These are phyloP conservation scores for Leavenworthia alabamica DNA, from an alignment of 345 rosid species.

Conservation along the genomic window DNA sequence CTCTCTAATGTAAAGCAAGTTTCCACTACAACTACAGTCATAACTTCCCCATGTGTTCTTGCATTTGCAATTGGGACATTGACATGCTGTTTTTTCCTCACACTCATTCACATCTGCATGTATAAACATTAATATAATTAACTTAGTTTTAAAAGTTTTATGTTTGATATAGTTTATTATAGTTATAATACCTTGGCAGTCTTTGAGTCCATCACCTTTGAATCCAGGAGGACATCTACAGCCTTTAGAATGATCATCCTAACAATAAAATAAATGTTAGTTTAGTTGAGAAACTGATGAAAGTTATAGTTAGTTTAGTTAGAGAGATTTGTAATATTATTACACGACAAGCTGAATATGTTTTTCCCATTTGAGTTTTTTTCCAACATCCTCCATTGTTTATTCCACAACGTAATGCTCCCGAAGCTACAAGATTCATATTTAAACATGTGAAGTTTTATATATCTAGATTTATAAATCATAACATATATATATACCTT, in stretches of 20 bases:
- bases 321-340: conserved; percentile 21
- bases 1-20: conserved; percentile 68
- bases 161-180: neutral
- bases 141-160: neutral
- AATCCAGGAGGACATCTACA: conserved; percentile 92
- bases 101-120: conserved; percentile 55
- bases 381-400: conserved; percentile 95
- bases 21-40: conserved; percentile 75
- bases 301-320: neutral
- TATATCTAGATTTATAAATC: neutral
- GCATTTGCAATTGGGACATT: conserved; percentile 44
- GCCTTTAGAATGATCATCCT: conserved; percentile 59
- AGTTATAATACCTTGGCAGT: conserved; percentile 56
- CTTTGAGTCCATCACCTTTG: conserved; percentile 68
- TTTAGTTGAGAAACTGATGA: neutral
- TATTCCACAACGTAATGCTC: conserved; percentile 61
- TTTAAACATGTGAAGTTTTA: neutral
- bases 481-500: conserved; percentile 38
- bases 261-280: neutral
- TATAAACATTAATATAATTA: neutral
- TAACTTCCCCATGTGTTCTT: conserved; percentile 87
- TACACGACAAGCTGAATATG: conserved; percentile 77
- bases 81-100: conserved; percentile 70
- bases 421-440: conserved; percentile 47
- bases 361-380: conserved; percentile 46